Conservation (phyloP, 2,329 filamentous ascomycete species). For the Cladosporium sp. region DNA sequence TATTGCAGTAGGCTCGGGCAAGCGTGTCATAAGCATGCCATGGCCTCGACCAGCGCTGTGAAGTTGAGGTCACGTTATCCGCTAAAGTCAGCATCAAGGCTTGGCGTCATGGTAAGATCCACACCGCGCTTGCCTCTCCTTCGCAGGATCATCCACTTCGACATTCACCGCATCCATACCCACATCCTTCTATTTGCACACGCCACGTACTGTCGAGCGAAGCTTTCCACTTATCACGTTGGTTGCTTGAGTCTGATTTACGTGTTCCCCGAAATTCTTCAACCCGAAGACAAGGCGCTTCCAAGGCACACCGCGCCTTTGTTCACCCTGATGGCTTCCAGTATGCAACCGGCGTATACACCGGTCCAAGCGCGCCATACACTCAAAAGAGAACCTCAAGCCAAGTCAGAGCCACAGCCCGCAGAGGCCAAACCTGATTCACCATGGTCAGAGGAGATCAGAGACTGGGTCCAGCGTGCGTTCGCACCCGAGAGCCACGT, state of each 20-base stretch:
- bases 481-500: slow-evolving; percentile 60
- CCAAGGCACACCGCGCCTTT: no score
- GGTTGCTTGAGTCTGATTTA: no score
- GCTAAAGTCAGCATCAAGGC: not conserved
- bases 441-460: slow-evolving; percentile 59
- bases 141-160: not conserved
- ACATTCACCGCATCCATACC: no score
- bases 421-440: no score
- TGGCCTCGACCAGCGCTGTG: not conserved
- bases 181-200: no score
- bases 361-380: slow-evolving; percentile 42
- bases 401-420: slow-evolving; percentile 10
- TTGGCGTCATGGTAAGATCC: not conserved
- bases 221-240: no score
- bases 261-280: no score
- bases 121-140: slow-evolving; percentile 6
- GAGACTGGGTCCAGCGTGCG: slow-evolving; percentile 81
- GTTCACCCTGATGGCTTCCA: slow-evolving; percentile 9
- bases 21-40: no score
- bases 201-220: no score
- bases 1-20: no score
- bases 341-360: slow-evolving; percentile 40
- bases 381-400: slow-evolving; percentile 22
- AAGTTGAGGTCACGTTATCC: slow-evolving; percentile 9
- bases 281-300: no score